Evolutionary conservation across 352 stramenopile species (phyloP).

Genomic region (Phytophthora palmivora): DNA sequence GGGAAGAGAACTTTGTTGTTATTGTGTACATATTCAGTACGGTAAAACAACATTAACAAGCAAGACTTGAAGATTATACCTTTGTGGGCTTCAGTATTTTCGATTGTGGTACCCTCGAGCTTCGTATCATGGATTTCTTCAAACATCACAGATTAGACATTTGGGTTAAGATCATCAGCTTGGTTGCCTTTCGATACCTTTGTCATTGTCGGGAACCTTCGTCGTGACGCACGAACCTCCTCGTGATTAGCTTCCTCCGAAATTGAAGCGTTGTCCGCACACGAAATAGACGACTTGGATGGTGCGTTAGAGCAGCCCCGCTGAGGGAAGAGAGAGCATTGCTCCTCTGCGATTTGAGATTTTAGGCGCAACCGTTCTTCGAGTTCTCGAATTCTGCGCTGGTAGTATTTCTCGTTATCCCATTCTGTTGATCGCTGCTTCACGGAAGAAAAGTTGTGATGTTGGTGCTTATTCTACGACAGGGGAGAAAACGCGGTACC

Average conservation of each 20-base stretch:
- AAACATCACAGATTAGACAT: neutral
- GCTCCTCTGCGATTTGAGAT: conserved; percentile 40
- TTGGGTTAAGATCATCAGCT: neutral
- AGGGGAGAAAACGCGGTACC: conserved; percentile 2
- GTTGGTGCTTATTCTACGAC: neutral
- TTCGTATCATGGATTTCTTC: conserved; percentile 27
- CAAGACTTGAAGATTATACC: too few species aligned
- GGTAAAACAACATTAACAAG: too few species aligned
- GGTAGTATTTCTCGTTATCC: conserved; percentile 33
- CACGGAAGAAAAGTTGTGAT: neutral
- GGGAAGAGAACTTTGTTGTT: too few species aligned
- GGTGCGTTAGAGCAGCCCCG: conserved; percentile 10
- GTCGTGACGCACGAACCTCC: conserved; percentile 1
- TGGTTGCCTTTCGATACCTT: conserved; percentile 15
- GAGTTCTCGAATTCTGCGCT: conserved; percentile 34
- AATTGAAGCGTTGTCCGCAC: conserved; percentile 18
- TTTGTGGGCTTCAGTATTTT: conserved; percentile 18
- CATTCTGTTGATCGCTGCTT: conserved; percentile 12
- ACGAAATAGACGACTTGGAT: conserved; percentile 21
- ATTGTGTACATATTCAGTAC: too few species aligned
- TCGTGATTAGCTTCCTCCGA: conserved; percentile 7
- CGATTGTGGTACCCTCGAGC: conserved; percentile 22
- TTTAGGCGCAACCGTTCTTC: conserved; percentile 38
- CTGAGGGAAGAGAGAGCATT: conserved; percentile 30
- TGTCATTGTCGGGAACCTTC: conserved; percentile 11